Base-by-base conservation (phyloP, 495 filamentous ascomycete species). In the Tirmania nivea region DNA sequence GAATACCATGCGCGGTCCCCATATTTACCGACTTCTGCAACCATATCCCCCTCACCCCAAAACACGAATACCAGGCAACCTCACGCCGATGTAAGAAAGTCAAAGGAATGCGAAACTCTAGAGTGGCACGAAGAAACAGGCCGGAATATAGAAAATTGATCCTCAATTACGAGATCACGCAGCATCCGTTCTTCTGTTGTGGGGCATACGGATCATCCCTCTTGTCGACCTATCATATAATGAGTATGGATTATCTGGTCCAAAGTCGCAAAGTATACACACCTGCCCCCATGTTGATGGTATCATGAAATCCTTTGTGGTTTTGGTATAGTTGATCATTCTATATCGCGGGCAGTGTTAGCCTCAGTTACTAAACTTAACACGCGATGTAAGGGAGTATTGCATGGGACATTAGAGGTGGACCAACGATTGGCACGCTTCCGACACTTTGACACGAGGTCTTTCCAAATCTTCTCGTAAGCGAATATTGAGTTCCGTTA, bases 281-380 rank as follows among this genome's bases (percentile, higher is more conserved):
- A 96, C 87, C 57, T 78, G 74, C 56, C 92, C 90, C 90, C 92
- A 96, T 66, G 92, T 80, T 50, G 83, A 88, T 52, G 90, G 90
- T 58, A 97, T 90, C 90, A 97, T 97, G 68, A 88, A 96, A 67
- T 97, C 90, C 69, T 86, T 84, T 59, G 90, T 95, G 67, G 80
- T 84, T 65, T 88, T 89, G 69, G 87, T 94, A 69, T 95, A 96
- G 57, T 81, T 80, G 65, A 97, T 95, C 65, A 96, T 81, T 57
- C 90, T 97, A 66, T 57, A 48, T 35, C 49, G 51, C 55, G 35
- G 47, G 48, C 21, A 55, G 39, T 19, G 34, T 63, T 34, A 49
- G 55, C n/a, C 16, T 36, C 16, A 17, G 14, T 8, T 14, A n/a
- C 5, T 6, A n/a, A n/a, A 14, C 42, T 3, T n/a, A n/a, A 47